Base-by-base conservation (phyloP, 2,329 filamentous ascomycete genomes). In the Aspergillus versicolor region DNA sequence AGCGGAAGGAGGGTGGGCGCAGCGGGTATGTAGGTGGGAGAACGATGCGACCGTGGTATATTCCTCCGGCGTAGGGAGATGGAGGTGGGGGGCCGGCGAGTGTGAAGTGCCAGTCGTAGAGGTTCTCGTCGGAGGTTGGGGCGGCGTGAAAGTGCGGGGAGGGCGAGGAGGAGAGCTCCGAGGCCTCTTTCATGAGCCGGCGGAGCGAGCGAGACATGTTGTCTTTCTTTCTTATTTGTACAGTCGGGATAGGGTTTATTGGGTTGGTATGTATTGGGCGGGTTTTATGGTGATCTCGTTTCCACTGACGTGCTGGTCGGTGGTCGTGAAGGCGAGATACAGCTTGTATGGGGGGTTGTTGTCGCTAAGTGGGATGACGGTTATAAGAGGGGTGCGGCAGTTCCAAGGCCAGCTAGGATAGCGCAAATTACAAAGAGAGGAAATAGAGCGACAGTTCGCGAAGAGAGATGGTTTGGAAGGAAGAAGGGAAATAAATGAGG, bases 21-120 rank as follows among this genome's bases (percentile, higher is more conserved):
- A 97, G 84, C 0, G 94, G 94, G 75, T 99, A 99, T 2, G 89
- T 86, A 0, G 92, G 84, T 1, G 94, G 94, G 1, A 99, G 86
- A 40, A 92, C 84, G 72, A 99, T 97, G 69, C 93, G 91, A 57
- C 94, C 94, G 76, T 99, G 94, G 79, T 97, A 99, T 68, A 97
- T 84, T 47, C 94, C 94, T 32, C 82, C 79, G 44, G 86, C 85
- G 77, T 92, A 97, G 38, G 88, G 85, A 0, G 91, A 92, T 17
- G 84, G 83, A 32, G 84, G 81, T 0, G 93, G 93, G 0, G 93
- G 92, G 0, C 94, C 94, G 51, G 88, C 86, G n/a, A 99, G 82
- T 0, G 94, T 99, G 77, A 97, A 99, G 79, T 99, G 94, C 94
- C 94, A 99, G 77, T 97, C 92, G 77, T 96, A 96, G 53, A 99